Evolutionary conservation across 2,329 filamentous ascomycete species (phyloP).

Genomic region (Ophiocordyceps robertsii): DNA sequence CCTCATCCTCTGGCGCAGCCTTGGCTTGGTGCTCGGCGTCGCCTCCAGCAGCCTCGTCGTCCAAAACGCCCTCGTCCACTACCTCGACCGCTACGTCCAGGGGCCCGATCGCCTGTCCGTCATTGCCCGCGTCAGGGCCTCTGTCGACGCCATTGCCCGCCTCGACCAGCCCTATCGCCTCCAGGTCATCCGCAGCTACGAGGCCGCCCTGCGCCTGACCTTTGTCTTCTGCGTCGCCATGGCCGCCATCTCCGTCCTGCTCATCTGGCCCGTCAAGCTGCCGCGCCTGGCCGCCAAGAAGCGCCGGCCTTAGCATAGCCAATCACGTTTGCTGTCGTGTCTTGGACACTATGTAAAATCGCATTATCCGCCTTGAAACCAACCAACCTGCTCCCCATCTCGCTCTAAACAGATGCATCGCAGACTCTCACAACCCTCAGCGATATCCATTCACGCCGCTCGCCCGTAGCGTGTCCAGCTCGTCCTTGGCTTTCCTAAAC

Average conservation of each 20-base stretch:
- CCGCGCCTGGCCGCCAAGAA: conserved; percentile 35
- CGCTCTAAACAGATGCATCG: too few species aligned
- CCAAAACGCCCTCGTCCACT: conserved; percentile 53
- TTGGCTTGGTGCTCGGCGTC: conserved; percentile 64
- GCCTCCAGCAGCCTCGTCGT: conserved; percentile 57
- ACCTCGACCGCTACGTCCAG: conserved; percentile 43
- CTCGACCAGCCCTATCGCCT: conserved; percentile 31
- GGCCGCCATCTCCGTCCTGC: conserved; percentile 29
- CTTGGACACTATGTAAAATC: too few species aligned
- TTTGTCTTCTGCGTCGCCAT: conserved; percentile 31
- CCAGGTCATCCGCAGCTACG: conserved; percentile 43
- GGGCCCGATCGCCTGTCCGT: conserved; percentile 43
- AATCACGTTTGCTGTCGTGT: too few species aligned
- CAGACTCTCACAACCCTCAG: conserved; percentile 8
- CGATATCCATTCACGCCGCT: conserved; percentile 23
- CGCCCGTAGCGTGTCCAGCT: conserved; percentile 49
- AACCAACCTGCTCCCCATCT: too few species aligned
- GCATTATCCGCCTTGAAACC: too few species aligned
- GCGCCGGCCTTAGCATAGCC: conserved; percentile 1
- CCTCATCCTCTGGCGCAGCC: conserved; percentile 55
- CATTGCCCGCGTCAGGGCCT: conserved; percentile 36
- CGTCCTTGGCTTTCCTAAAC: conserved; percentile 64
- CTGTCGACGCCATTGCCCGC: conserved; percentile 37
- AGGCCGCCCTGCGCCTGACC: conserved; percentile 32
- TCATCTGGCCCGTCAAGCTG: conserved; percentile 39